A percentile compares a stretch with the other conserved stretches of the same genome.
Conservation (phyloP, 1,284 basidiomycete genomes). For the Peniophora sp. region DNA sequence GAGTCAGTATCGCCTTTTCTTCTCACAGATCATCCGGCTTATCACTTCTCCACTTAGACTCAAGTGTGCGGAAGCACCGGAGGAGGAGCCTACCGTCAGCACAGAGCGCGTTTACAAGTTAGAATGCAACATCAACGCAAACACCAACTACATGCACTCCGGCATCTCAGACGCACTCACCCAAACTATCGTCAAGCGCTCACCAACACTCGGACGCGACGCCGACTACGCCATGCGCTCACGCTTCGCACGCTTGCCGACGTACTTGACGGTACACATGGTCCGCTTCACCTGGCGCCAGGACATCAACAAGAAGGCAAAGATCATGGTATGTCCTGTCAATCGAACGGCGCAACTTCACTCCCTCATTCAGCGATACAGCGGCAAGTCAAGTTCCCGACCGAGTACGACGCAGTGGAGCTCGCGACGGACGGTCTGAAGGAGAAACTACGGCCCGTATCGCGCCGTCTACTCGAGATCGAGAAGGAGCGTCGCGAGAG, state of each 20-base stretch:
- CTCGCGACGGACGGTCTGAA: conserved; percentile 78
- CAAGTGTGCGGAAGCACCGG: conserved; percentile 73
- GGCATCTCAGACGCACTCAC: conserved; percentile 86
- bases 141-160: conserved; percentile 85
- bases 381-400: conserved; percentile 92
- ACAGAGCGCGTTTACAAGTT: conserved; percentile 81
- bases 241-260: conserved; percentile 78
- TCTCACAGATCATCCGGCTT: conserved; percentile 1
- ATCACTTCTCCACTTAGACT: conserved; percentile 35
- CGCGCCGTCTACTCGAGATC: conserved; percentile 66
- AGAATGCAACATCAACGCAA: conserved; percentile 84
- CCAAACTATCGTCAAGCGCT: conserved; percentile 82
- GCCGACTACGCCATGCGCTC: conserved; percentile 83
- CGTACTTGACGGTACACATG: conserved; percentile 86
- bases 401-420: conserved; percentile 82
- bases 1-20: conserved; percentile 48
- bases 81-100: conserved; percentile 62
- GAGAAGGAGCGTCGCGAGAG: conserved; percentile 84
- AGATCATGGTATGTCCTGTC: conserved; percentile 69
- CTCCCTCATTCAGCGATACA: conserved; percentile 18
- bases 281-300: conserved; percentile 93
- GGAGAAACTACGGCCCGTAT: conserved; percentile 63
- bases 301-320: conserved; percentile 87
- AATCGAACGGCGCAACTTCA: background rate
- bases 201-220: conserved; percentile 70